Evolutionary conservation across 768 basidiomycete genomes (phyloP).

Genomic region (Kwoniella sp.): DNA sequence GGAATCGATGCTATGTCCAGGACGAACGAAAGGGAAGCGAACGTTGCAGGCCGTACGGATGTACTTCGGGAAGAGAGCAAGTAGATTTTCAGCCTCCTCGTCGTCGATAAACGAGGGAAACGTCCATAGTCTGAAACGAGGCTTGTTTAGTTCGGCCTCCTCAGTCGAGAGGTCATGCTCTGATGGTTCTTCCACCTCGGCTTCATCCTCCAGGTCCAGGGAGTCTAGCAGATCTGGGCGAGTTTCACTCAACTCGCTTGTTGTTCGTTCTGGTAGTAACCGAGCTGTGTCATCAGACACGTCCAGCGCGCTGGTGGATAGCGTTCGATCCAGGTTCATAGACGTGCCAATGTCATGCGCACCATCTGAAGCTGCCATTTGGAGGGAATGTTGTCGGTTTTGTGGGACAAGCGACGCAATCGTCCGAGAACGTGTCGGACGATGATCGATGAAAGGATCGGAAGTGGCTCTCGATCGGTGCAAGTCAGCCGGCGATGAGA

Average conservation of each 20-base stretch:
- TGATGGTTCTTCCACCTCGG: constrained; percentile 52
- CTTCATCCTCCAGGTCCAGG: constrained; percentile 11
- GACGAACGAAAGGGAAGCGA: constrained; percentile 57
- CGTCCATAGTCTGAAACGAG: constrained; percentile 67
- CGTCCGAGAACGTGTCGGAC: not conserved
- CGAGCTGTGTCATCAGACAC: no score
- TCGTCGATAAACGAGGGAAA: constrained; percentile 68
- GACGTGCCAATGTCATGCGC: no score
- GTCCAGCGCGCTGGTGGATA: no score
- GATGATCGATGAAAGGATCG: constrained; percentile 35
- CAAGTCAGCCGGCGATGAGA: not conserved
- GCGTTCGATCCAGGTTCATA: no score
- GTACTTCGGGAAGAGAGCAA: constrained; percentile 72
- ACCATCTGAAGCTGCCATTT: no score
- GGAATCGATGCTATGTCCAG: constrained; percentile 26
- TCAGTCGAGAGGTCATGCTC: constrained; percentile 51
- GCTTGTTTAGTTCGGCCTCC: constrained; percentile 34
- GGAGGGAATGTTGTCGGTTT: no score
- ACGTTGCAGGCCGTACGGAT: constrained; percentile 51
- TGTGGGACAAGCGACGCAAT: no score
- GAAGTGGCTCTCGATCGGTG: constrained; percentile 23
- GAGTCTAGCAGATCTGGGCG: no score
- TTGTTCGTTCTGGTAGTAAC: no score
- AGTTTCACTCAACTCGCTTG: no score
- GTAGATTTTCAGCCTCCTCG: constrained; percentile 63